Evolutionary conservation across 768 basidiomycete species (phyloP).

Genomic region (Boletus pseudo-olivaceus): DNA sequence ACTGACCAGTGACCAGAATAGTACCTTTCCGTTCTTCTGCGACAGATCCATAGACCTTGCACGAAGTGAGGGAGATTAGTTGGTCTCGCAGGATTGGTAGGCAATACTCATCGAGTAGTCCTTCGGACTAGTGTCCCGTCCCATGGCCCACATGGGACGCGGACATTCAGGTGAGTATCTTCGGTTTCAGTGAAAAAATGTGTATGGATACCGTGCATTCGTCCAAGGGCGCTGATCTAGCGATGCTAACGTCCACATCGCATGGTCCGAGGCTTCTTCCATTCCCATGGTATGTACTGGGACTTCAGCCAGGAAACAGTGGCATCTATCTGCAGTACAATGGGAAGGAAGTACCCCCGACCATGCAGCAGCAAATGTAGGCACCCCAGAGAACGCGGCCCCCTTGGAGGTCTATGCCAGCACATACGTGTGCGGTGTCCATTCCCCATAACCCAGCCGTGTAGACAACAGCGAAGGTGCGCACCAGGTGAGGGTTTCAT

Average conservation of each 20-base stretch:
- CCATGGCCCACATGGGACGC: neutral
- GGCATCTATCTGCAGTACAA: constrained; percentile 33
- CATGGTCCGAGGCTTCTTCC: constrained; percentile 47
- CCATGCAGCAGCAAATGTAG: constrained; percentile 30
- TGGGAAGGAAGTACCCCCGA: constrained; percentile 37
- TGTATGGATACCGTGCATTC: neutral
- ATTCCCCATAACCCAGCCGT: constrained; percentile 19
- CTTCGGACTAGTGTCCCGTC: constrained; percentile 4
- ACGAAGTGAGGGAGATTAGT: neutral
- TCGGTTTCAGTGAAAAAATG: neutral
- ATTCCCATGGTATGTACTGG: constrained; percentile 56
- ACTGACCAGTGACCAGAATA: neutral
- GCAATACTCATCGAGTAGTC: constrained; percentile 1
- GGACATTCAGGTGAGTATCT: constrained; percentile 4
- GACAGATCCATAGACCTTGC: neutral
- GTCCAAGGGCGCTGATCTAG: constrained; percentile 20
- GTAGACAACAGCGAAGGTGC: constrained; percentile 8
- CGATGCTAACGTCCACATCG: constrained; percentile 23
- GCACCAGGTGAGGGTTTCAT: constrained; percentile 10
- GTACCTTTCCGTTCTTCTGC: neutral
- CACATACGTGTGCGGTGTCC: neutral
- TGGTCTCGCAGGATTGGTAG: neutral
- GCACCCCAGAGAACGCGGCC: constrained; percentile 21
- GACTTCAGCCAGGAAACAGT: constrained; percentile 27
- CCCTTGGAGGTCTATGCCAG: constrained; percentile 2